These are phyloP conservation scores for Ensete glaucum DNA, from an alignment of 176 grass and related monocot genomes.

Conservation along the genomic window DNA sequence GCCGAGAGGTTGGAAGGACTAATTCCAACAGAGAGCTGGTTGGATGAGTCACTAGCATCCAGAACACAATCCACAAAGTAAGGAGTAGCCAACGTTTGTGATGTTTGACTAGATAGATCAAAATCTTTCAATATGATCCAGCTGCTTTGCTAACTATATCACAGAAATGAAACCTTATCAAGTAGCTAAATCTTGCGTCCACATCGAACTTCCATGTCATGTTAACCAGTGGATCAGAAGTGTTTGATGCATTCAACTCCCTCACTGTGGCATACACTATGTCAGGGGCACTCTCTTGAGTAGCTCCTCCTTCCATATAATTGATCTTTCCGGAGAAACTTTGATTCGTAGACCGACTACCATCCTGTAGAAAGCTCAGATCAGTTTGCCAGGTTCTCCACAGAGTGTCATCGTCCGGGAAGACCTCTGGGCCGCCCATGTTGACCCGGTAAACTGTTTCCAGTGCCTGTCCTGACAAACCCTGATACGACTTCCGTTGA, in stretches of 20 bases:
- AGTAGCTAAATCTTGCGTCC: conserved; percentile 56
- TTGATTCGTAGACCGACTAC: conserved; percentile 28
- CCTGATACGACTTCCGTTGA: conserved; percentile 25
- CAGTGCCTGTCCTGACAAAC: conserved; percentile 51
- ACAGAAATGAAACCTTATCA: conserved; percentile 94
- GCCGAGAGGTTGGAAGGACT: conserved; percentile 54
- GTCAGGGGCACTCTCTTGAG: conserved; percentile 44
- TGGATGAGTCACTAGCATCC: conserved; percentile 44
- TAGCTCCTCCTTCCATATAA: conserved; percentile 34
- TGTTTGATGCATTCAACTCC: conserved; percentile 53
- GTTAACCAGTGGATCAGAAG: conserved; percentile 55
- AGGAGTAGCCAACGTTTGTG: conserved; percentile 48
- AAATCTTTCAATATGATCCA: conserved; percentile 39
- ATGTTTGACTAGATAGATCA: conserved; percentile 36
- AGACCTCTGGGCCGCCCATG: conserved; percentile 73
- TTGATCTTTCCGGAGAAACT: conserved; percentile 27
- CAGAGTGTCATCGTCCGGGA: conserved; percentile 63
- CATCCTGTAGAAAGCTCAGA: conserved; percentile 44
- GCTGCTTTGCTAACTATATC: conserved; percentile 68
- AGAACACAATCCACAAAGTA: conserved; percentile 58
- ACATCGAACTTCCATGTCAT: conserved; percentile 93
- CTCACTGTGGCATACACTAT: conserved; percentile 64
- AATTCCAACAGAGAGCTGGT: conserved; percentile 55
- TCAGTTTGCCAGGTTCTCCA: conserved; percentile 68
- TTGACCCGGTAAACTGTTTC: conserved; percentile 75